These are phyloP conservation scores for Magnolia kwangsiensis DNA, from an alignment of 164 flowering plant species.

Conservation along the genomic window DNA sequence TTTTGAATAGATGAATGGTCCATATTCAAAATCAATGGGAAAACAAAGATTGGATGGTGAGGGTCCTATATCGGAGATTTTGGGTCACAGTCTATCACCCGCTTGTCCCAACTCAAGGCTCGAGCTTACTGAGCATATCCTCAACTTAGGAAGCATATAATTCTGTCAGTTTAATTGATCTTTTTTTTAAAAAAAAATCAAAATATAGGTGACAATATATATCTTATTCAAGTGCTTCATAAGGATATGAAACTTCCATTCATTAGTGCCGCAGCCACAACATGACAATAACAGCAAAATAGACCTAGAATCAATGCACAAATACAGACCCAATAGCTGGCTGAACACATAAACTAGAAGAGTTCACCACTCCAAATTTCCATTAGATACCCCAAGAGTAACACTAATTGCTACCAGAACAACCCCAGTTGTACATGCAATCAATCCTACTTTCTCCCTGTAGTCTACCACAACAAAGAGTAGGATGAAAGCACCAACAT, in stretches of 20 bases:
- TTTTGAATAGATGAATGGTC: too few species aligned
- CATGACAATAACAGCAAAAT: background rate
- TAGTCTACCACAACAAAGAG: constrained; percentile 56
- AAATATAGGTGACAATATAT: background rate
- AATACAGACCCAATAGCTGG: background rate
- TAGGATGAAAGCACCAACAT: constrained; percentile 62
- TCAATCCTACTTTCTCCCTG: constrained; percentile 78
- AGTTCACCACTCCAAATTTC: constrained; percentile 34
- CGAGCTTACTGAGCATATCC: too few species aligned
- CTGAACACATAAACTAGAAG: constrained; percentile 1
- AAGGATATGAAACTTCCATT: background rate
- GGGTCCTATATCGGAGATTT: too few species aligned
- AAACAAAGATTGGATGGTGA: too few species aligned
- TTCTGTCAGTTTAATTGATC: too few species aligned
- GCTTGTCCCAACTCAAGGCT: too few species aligned
- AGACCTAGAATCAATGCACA: background rate
- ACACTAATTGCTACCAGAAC: constrained; percentile 43
- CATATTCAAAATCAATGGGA: too few species aligned
- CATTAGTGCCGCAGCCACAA: background rate
- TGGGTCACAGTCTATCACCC: too few species aligned
- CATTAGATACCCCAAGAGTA: constrained; percentile 42
- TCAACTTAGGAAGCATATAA: too few species aligned
- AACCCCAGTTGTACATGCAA: constrained; percentile 50
- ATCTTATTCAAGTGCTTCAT: background rate
- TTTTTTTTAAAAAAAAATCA: background rate